Conservation (phyloP, 73 alveolate species). For the Paramecium sexaurelia region DNA sequence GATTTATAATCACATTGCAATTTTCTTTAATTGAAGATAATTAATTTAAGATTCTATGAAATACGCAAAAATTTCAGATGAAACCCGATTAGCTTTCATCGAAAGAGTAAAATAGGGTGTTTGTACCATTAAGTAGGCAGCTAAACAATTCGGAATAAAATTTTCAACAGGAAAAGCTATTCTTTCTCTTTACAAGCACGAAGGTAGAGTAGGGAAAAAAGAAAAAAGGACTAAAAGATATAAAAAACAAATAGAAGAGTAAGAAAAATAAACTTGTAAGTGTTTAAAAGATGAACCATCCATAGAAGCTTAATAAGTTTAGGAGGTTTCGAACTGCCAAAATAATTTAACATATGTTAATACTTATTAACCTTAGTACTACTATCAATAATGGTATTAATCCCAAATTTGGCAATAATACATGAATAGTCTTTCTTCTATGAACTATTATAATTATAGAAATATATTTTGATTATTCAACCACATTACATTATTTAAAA, state of each 20-base stretch:
- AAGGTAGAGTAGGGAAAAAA: slow-evolving; percentile 68
- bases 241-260: neutral
- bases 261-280: neutral
- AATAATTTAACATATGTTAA: neutral
- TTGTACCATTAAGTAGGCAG: slow-evolving; percentile 47
- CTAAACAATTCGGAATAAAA: slow-evolving; percentile 54
- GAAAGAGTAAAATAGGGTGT: neutral
- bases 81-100: neutral
- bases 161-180: slow-evolving; percentile 69
- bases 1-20: neutral
- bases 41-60: slow-evolving; percentile 7
- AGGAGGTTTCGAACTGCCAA: neutral
- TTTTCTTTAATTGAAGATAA: neutral
- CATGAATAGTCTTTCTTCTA: neutral
- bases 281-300: neutral
- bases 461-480: neutral
- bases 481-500: neutral
- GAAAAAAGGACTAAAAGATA: neutral
- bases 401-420: neutral
- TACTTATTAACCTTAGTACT: neutral
- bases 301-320: neutral
- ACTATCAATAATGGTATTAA: neutral
- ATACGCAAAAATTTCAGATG: slow-evolving; percentile 6
- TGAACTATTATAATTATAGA: neutral
- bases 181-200: slow-evolving; percentile 36